A percentile compares a stretch with the other conserved stretches of the same genome.
phyloP scores from a whole-genome alignment of 1,284 basidiomycete genomes.

The Trichosporon faecale region DNA sequence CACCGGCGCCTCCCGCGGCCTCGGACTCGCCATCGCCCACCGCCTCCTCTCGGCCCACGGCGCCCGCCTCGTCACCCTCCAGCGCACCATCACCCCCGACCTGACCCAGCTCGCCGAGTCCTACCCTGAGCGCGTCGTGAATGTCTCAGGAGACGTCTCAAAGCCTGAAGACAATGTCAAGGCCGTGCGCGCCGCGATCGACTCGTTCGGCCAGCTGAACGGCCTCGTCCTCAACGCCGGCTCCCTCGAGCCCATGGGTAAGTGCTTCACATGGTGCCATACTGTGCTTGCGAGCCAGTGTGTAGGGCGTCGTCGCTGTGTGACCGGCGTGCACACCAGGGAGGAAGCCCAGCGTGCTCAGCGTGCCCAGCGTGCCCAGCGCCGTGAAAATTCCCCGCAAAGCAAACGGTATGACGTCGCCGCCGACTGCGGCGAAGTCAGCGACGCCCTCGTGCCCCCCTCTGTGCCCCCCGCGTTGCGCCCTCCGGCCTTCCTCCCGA shows the following conservation, averaged over 20 bases:
- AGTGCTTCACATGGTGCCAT: neutral
- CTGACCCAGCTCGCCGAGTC: slow-evolving; percentile 44
- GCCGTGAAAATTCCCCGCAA: neutral
- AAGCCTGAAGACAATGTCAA: slow-evolving; percentile 40
- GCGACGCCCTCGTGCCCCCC: too few species aligned
- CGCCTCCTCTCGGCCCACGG: slow-evolving; percentile 49
- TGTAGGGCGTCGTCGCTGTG: neutral
- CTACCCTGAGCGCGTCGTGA: slow-evolving; percentile 36
- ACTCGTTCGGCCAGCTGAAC: slow-evolving; percentile 54
- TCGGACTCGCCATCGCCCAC: slow-evolving; percentile 55
- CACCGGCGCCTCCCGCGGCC: slow-evolving; percentile 53
- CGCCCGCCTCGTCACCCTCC: slow-evolving; percentile 55
- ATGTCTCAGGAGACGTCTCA: slow-evolving; percentile 52
- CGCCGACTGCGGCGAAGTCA: neutral
- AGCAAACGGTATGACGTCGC: neutral
- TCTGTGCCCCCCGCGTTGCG: too few species aligned
- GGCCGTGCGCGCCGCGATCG: slow-evolving; percentile 49
- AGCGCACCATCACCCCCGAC: slow-evolving; percentile 53
- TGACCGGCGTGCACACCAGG: too few species aligned
- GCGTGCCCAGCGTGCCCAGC: neutral
- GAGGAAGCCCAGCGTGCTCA: neutral
- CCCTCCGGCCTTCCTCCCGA: neutral
- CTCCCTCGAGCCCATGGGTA: slow-evolving; percentile 51
- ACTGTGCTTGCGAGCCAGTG: too few species aligned
- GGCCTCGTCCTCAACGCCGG: slow-evolving; percentile 57